Evolutionary conservation across 2,329 filamentous ascomycete genomes (phyloP).

Genomic region (Nemania diffusa): DNA sequence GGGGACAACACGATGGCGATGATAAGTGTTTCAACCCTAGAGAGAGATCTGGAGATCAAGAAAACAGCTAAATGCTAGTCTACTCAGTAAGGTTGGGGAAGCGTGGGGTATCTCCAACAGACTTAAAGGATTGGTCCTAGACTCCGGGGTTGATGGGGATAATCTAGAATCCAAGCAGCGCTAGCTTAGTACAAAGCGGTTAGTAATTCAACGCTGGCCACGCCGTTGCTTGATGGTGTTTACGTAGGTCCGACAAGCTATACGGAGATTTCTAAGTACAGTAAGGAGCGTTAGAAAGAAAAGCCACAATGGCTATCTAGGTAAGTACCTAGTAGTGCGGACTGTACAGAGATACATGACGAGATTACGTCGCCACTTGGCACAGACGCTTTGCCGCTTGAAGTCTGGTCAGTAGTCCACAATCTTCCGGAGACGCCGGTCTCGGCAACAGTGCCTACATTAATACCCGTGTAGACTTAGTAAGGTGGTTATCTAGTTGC

Average conservation of each 20-base stretch:
- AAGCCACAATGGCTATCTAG: background rate
- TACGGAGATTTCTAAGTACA: too few species aligned
- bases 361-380: conserved; percentile 1
- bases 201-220: background rate
- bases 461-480: background rate
- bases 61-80: conserved; percentile 19
- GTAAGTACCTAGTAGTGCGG: too few species aligned
- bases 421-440: conserved; percentile 8
- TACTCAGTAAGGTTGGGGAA: conserved; percentile 35
- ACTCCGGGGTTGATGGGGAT: conserved; percentile 25
- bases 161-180: conserved; percentile 4
- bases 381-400: conserved; percentile 6
- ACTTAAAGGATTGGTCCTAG: conserved; percentile 7
- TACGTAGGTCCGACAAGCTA: background rate
- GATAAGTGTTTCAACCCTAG: conserved; percentile 4
- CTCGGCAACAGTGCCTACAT: background rate
- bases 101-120: conserved; percentile 35
- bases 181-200: background rate
- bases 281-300: background rate
- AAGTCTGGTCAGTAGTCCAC: background rate
- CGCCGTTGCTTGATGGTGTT: background rate
- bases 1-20: conserved; percentile 2
- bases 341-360: too few species aligned
- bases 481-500: too few species aligned
- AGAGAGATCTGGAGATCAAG: conserved; percentile 20